Evolutionary conservation across 805 yeast species (phyloP).

Genomic region (Candida nanaspora): DNA sequence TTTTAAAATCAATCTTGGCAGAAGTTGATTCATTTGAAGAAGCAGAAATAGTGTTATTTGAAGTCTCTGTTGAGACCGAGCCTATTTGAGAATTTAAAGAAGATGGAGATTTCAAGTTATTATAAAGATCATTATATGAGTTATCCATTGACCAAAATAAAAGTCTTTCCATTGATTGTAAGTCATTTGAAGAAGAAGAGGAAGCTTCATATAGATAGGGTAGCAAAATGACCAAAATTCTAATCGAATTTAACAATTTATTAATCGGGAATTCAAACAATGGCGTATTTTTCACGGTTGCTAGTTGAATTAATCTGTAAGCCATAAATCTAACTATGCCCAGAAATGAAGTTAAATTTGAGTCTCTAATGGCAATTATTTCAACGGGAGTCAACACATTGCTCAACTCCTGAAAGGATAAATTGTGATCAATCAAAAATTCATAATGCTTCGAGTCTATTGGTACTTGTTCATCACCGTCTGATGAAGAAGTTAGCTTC

Average conservation of each 20-base stretch:
- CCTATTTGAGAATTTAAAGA: too few relatives aligned
- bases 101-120: too few relatives aligned
- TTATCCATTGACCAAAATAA: constrained; percentile 37
- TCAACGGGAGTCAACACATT: constrained; percentile 49
- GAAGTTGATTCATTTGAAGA: constrained; percentile 10
- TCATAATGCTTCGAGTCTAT: neutral
- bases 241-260: constrained; percentile 51
- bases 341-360: constrained; percentile 51
- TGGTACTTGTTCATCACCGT: too few relatives aligned
- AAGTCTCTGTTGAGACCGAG: too few relatives aligned
- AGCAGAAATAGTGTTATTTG: too few relatives aligned
- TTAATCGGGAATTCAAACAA: constrained; percentile 17
- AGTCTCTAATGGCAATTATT: constrained; percentile 49
- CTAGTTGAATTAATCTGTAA: constrained; percentile 24
- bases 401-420: neutral
- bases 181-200: too few relatives aligned
- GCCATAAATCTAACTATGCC: constrained; percentile 38
- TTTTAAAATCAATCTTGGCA: constrained; percentile 10
- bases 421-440: neutral
- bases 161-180: constrained; percentile 24
- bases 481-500: too few relatives aligned
- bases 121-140: constrained; percentile 13
- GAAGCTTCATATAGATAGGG: constrained; percentile 64
- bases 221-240: constrained; percentile 55
- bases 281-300: constrained; percentile 16